A percentile compares a stretch with the other conserved stretches of the same genome.
Conservation (phyloP, 306 rosid genomes). For the Vigna trinervia region DNA sequence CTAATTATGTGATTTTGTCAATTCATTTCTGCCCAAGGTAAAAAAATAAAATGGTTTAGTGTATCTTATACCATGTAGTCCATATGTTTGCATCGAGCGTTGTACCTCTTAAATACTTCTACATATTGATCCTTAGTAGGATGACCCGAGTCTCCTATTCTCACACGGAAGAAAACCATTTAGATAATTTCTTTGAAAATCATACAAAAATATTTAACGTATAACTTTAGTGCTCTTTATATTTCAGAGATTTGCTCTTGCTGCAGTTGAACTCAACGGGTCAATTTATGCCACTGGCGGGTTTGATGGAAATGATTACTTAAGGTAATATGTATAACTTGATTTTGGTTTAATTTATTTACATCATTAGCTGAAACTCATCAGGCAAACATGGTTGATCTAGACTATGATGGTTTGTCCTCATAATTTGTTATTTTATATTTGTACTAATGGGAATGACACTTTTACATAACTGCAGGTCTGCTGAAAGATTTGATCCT, state of each 20-base stretch:
- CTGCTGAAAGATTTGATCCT: slow-evolving; percentile 86
- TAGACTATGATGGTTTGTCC: background rate
- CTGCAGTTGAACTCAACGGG: slow-evolving; percentile 78
- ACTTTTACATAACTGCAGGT: slow-evolving; percentile 53
- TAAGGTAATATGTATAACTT: slow-evolving; percentile 61
- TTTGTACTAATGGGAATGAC: slow-evolving; percentile 34
- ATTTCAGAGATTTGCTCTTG: slow-evolving; percentile 81
- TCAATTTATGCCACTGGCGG: slow-evolving; percentile 88
- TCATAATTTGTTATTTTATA: background rate
- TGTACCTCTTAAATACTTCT: slow-evolving; percentile 7
- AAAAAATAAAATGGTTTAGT: slow-evolving; percentile 10
- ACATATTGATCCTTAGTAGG: slow-evolving; percentile 25
- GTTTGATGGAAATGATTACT: slow-evolving; percentile 72
- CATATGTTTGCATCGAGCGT: background rate
- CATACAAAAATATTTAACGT: slow-evolving; percentile 22
- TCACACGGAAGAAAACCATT: slow-evolving; percentile 11
- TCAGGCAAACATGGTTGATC: slow-evolving; percentile 4
- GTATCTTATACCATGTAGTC: slow-evolving; percentile 19
- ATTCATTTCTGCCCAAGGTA: background rate
- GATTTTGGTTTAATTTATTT: slow-evolving; percentile 29
- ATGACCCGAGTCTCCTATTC: slow-evolving; percentile 1
- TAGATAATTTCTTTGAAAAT: slow-evolving; percentile 21
- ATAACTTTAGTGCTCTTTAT: slow-evolving; percentile 33
- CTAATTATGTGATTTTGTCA: slow-evolving; percentile 15
- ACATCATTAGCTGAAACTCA: slow-evolving; percentile 14